Evolutionary conservation across 2,329 filamentous ascomycete genomes (phyloP), one percentile per base, ranked within the genome.

Genomic region (Clonostachys chloroleuca): DNA sequence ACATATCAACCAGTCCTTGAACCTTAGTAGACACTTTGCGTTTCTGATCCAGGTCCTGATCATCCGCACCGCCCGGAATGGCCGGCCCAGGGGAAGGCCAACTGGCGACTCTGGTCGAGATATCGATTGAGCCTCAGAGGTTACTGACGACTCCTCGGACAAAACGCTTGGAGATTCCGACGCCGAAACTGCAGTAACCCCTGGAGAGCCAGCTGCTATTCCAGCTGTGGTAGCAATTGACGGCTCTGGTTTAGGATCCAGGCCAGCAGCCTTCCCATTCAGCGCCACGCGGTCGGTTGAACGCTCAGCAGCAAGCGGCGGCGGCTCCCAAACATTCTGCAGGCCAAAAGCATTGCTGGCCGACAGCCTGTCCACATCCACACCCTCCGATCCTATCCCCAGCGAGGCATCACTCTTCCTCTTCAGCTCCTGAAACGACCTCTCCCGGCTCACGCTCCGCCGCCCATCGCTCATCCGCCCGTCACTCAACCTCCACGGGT

Each of bases 1-100:
- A 78, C 62, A 74, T 69, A 18, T 68, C 68, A 34, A 78, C 76
- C 20, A 80, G 60, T 43, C 73, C 70, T 46, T 75, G 73, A 3
- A 80, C 74, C 51, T 74, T 78, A 8, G 24, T 30, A 30, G 71
- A 73, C 0, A 56, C 53, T 45, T 70, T 59, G 35, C 56, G 52
- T 5, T 47, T 49, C n/a, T 47, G 34, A 17, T 51, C 43, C 5
- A 49, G 42, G n/a, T 47, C 48, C 6, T 45, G 50, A 16, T 42
- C 44, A 13, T 12, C 14, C 2, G 24, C 9, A 30, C 24, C 24
- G 9, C 24, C 24, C 9, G 24, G 24, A 30, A 46, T 17, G 16
- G 45, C 45, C 30, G 34, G 41, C 10, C 41, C 34, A 14, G 46
- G 46, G 41, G 46, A 8, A 24, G 12, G 10, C 12, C 18, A 43